These are phyloP conservation scores for Colletotrichum zoysiae DNA, from an alignment of 2,329 filamentous ascomycete genomes.

Conservation along the genomic window DNA sequence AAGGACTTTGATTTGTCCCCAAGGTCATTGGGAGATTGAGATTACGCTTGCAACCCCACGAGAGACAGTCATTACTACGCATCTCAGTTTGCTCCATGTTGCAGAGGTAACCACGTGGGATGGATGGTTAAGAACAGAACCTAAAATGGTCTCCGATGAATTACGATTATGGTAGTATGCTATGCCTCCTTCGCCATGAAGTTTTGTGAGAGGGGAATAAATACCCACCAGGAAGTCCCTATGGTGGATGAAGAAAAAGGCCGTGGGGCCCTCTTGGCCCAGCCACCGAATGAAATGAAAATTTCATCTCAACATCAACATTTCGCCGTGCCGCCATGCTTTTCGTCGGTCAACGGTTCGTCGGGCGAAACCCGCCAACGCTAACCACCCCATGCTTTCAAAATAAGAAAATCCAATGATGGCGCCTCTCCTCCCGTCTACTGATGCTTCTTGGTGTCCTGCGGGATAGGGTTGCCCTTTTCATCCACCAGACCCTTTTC, in stretches of 20 bases:
- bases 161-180: conserved; percentile 18
- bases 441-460: conserved; percentile 48
- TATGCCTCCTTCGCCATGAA: conserved; percentile 14
- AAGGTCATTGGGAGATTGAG: background rate
- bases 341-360: background rate
- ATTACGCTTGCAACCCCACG: background rate
- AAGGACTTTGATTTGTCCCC: background rate
- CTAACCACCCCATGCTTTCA: background rate
- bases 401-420: background rate
- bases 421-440: background rate
- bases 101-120: background rate
- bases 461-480: conserved; percentile 54
- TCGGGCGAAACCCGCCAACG: background rate
- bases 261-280: background rate
- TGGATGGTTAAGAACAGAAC: background rate
- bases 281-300: conserved; percentile 8
- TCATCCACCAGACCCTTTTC: conserved; percentile 60
- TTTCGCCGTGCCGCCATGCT: conserved; percentile 20
- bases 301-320: conserved; percentile 15
- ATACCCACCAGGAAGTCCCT: conserved; percentile 8
- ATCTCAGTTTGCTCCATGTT: background rate
- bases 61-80: background rate
- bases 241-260: background rate
- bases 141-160: background rate
- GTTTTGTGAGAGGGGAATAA: background rate